These are phyloP conservation scores for Alternaria longipes DNA, from an alignment of 2,329 filamentous ascomycete species.

Conservation along the genomic window DNA sequence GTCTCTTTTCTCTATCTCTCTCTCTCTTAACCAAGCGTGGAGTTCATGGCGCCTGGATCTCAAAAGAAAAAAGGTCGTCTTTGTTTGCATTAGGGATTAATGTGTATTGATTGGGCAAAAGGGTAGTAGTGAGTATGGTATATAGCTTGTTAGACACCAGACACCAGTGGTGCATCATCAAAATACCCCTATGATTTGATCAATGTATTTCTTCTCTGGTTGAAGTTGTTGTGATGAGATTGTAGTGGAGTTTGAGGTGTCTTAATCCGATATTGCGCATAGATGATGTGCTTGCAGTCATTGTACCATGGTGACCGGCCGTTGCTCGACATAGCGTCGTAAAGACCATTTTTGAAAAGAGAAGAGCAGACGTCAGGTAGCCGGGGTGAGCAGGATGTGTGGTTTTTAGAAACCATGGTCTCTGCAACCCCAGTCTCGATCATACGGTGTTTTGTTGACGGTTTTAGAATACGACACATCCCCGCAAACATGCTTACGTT, in stretches of 20 bases:
- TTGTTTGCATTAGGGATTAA: background rate
- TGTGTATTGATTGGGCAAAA: background rate
- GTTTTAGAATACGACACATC: too few species aligned
- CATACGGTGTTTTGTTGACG: too few species aligned
- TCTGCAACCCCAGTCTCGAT: too few species aligned
- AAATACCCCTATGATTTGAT: background rate
- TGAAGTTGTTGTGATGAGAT: background rate
- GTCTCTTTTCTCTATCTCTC: background rate
- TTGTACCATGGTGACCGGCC: too few species aligned
- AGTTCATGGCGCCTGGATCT: background rate
- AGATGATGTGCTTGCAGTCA: too few species aligned
- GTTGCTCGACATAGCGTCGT: too few species aligned
- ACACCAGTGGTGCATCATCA: background rate
- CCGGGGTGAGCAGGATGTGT: too few species aligned
- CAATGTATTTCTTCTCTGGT: background rate
- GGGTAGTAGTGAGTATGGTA: background rate
- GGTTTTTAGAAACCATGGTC: accelerated
- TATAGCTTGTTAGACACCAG: background rate
- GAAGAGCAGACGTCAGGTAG: too few species aligned
- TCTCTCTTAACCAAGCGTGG: background rate
- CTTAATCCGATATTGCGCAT: too few species aligned
- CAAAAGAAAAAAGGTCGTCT: background rate
- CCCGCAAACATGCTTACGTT: too few species aligned
- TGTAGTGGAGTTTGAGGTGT: too few species aligned
- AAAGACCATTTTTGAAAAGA: too few species aligned